Evolutionary conservation across 768 basidiomycete genomes (phyloP), one percentile per base, ranked within the genome.

Genomic region (Leccinum ochraceum): DNA sequence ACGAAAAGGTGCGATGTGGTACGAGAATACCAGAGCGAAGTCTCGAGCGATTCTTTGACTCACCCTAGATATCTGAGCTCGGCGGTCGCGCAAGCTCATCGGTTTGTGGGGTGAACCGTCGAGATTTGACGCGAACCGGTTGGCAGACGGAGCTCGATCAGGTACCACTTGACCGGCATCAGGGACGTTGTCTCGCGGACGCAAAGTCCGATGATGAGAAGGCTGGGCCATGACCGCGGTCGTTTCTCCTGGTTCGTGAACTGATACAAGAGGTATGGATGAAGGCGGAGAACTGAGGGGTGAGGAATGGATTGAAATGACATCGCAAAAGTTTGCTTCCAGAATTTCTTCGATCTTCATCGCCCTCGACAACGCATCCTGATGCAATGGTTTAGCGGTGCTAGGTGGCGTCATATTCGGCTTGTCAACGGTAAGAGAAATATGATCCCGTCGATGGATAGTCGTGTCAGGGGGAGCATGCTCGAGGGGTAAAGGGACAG

Each of bases 71-170:
- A 74, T 73, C 24, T 74, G 72, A 1, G 73, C 74, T 7, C 69
- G 69, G 3, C 72, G 69, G 48, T 71, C 72, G 14, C 73, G 72
- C 30, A 74, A 51, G 53, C 72, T 74, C 71, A 74, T 74, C 17
- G 72, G 60, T 42, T 61, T 67, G 17, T 59, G 65, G 17, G 69
- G 61, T 1, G 73, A 70, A 10, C 17, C 34, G 9, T 62, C 58
- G 24, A 26, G 51, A 34, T 59, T 42, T 14, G 59, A 54, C 4
- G 50, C 10, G 16, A 44, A 28, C 16, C 13, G 22, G 22, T 26
- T 49, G 48, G 24, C 20, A 22, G 48, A 49, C 14, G 48, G 48
- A 1, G 11, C 17, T 13, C 54, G 52, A 16, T 56, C 48, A 6
- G 30, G 7, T 49, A 50, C 62, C 2, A 26, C n/a, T 30, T 26